Evolutionary conservation across 2,329 filamentous ascomycete species (phyloP).

Genomic region (Helotiales sp.): DNA sequence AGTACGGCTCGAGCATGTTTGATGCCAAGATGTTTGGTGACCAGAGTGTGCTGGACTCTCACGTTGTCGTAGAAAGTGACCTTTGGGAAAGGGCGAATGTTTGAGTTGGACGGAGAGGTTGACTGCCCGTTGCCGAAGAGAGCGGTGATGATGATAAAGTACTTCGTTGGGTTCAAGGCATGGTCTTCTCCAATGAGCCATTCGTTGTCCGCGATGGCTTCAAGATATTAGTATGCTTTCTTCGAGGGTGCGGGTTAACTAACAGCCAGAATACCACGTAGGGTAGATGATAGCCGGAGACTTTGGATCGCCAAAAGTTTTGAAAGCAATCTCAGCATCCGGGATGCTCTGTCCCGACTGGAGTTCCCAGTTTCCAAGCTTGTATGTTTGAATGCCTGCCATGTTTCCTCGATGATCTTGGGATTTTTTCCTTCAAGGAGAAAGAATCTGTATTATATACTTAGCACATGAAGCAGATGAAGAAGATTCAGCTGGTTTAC

Average conservation of each 20-base stretch:
- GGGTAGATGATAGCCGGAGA: constrained; percentile 75
- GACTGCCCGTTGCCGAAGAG: constrained; percentile 74
- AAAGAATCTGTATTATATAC: not conserved
- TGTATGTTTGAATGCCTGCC: constrained; percentile 51
- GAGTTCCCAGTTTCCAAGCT: constrained; percentile 69
- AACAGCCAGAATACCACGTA: constrained; percentile 73
- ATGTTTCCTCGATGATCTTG: constrained; percentile 6
- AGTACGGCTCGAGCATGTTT: constrained; percentile 65
- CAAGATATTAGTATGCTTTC: constrained; percentile 16
- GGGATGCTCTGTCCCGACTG: constrained; percentile 66
- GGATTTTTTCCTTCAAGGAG: not conserved
- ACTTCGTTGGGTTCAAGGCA: constrained; percentile 66
- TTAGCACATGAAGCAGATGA: not conserved
- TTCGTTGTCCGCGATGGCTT: constrained; percentile 69
- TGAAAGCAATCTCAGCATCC: constrained; percentile 74
- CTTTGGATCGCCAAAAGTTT: constrained; percentile 69
- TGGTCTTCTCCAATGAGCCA: constrained; percentile 63
- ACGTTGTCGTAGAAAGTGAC: constrained; percentile 73
- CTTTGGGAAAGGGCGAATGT: constrained; percentile 62
- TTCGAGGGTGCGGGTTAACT: constrained; percentile 30
- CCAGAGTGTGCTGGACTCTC: constrained; percentile 65
- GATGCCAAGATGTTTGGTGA: constrained; percentile 67
- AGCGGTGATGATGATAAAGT: constrained; percentile 71
- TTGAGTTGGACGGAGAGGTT: constrained; percentile 68
- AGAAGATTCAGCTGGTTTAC: not conserved